Base-by-base conservation (phyloP, 1,284 basidiomycete species). In the Ganoderma multipileum region DNA sequence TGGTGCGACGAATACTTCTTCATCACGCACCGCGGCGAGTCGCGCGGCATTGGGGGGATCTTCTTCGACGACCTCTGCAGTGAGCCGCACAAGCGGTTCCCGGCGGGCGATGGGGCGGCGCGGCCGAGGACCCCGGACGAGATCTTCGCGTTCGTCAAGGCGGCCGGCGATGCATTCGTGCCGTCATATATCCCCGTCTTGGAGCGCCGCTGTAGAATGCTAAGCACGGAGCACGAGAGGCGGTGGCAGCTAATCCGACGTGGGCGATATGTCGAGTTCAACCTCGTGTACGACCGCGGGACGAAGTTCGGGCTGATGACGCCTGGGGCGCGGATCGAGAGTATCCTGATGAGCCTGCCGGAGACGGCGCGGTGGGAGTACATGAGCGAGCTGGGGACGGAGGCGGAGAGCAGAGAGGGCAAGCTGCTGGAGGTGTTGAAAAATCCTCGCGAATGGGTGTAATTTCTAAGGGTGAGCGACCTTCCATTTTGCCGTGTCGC, bases 1-100 rank as follows among this genome's bases (percentile, higher is more conserved):
- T 99, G 96, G 96, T 99, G 97, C 83, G 98, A 99, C 83, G 91
- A 95, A 78, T 99, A 99, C 84, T 99, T 99, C 81, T 92, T 85
- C 82, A 92, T 99, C 75, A 86, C 94, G n/a, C 97, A 99, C 79
- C 91, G 97, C n/a, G 82, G 85, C 39, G 97, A 99, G 82, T 83
- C 89, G 1, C 90, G 97, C 30, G 98, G 98, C 3, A 83, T 99
- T 50, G 98, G 98, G 28, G 98, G 98, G 0, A 86, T 99, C 71
- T 99, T 99, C 85, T 98, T 98, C 79, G 97, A 99, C 81, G 95
- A 98, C 80, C 87, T 98, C 67, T 89, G 84, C 76, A 81, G 83
- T 67, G 86, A 86, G 39, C 79, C 82, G 6, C 93, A 94, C 77
- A 77, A 83, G 38, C 86, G 87, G 28, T 82, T 95, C 36, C 73